A percentile compares a stretch with the other conserved stretches of the same genome.
These are phyloP conservation scores for Dioscorea dumetorum DNA, from an alignment of 106 monocot species.

Conservation along the genomic window DNA sequence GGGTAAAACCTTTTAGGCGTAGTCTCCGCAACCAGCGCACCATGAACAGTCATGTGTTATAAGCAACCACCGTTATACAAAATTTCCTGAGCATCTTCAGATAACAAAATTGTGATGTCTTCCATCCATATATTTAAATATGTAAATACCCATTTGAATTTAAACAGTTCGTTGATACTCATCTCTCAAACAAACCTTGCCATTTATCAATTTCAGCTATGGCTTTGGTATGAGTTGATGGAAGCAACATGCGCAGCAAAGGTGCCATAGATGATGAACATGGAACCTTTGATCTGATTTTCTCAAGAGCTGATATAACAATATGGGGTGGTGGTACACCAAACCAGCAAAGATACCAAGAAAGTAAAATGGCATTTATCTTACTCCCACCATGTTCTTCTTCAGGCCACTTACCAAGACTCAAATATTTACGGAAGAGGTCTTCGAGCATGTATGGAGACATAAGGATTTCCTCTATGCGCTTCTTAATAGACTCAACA, in stretches of 20 bases:
- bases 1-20: too few species aligned
- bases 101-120: too few species aligned
- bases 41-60: too few species aligned
- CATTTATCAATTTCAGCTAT: constrained; percentile 48
- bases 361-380: constrained; percentile 39
- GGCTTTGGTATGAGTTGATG: constrained; percentile 35
- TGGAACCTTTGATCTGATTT: constrained; percentile 29
- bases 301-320: constrained; percentile 38
- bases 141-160: too few species aligned
- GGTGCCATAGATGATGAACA: constrained; percentile 32
- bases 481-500: constrained; percentile 68
- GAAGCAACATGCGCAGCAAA: constrained; percentile 58
- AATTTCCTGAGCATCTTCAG: too few species aligned
- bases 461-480: constrained; percentile 56
- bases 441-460: constrained; percentile 19
- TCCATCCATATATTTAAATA: too few species aligned
- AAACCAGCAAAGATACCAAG: constrained; percentile 95
- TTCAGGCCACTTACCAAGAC: constrained; percentile 38
- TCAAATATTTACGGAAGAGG: constrained; percentile 40
- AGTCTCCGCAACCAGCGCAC: too few species aligned
- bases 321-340: constrained; percentile 41
- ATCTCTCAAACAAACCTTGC: too few species aligned
- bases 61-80: too few species aligned
- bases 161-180: too few species aligned
- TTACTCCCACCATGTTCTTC: constrained; percentile 7